Base-by-base conservation (phyloP, 495 filamentous ascomycete species). In the Cercophora sp. region DNA sequence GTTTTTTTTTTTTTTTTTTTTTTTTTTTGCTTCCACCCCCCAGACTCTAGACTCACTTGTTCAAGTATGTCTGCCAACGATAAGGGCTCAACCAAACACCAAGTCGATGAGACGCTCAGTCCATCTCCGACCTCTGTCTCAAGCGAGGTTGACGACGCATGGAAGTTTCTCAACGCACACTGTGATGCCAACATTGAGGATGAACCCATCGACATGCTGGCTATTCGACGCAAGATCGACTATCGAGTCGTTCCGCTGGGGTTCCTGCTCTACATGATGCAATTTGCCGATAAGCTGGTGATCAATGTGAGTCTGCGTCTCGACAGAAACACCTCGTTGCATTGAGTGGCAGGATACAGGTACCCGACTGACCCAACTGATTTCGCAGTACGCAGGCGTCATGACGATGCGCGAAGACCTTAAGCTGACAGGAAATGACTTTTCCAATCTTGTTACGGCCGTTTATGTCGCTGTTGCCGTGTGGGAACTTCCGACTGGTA, bases 281-380 rank as follows among this genome's bases (percentile, higher is more conserved):
- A 86, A 62, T 85, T 84, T 58, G 65, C 85, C 32, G 84, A 87
- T 64, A 87, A 87, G 64, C 78, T 85, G 34, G 71, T 79, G 8
- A 67, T 84, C 52, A 85, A 85, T 47, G 68, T 66, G 25, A 52
- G 68, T 58, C 15, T 5, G n/a, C 10, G 27, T 16, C 8, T 32
- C 39, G 22, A 4, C 3, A 11, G 9, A 27, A 13, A 8, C 11
- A 44, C 40, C 9, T 22, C 10, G 22, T 44, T 25, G 11, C n/a
- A n/a, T n/a, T n/a, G n/a, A n/a, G n/a, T n/a, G n/a, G n/a, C n/a
- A n/a, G n/a, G n/a, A n/a, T n/a, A n/a, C n/a, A n/a, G n/a, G n/a
- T n/a, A n/a, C n/a, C n/a, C 13, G 8, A 15, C 9, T n/a, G 22
- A 24, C 41, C 8, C 19, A 44, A 44, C 20, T 39, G 36, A 39